Percentiles rank a stretch among this genome's conserved stretches.
These are phyloP conservation scores for Terana coerulea DNA, from an alignment of 768 basidiomycete species.

Conservation along the genomic window DNA sequence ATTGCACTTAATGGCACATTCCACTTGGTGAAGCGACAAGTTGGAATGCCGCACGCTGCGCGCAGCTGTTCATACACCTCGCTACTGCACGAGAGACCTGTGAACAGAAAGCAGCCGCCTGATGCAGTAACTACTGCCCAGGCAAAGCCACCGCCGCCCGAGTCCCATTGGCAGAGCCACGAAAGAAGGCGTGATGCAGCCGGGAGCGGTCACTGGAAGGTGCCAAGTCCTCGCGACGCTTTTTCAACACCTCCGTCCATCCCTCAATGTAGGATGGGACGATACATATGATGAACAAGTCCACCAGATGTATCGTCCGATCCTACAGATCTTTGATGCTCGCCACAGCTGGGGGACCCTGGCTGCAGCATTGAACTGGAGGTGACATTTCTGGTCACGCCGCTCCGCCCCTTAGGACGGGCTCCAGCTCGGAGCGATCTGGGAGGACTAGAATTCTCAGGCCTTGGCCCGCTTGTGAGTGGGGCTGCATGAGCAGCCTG, in stretches of 20 bases:
- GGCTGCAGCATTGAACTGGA: conserved; percentile 20
- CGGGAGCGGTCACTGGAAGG: conserved; percentile 1
- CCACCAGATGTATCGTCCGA: neutral
- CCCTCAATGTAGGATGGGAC: conserved; percentile 2
- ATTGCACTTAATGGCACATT: conserved; percentile 52
- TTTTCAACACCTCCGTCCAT: conserved; percentile 42
- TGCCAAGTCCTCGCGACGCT: conserved; percentile 55
- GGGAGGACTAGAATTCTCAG: conserved; percentile 69
- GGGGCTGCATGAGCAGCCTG: conserved; percentile 33
- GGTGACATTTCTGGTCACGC: conserved; percentile 60
- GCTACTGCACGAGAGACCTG: neutral
- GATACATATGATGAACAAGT: conserved; percentile 32
- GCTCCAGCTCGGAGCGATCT: conserved; percentile 61
- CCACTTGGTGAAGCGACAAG: conserved; percentile 9
- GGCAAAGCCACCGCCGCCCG: neutral
- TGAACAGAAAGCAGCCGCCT: neutral
- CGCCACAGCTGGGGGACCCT: conserved; percentile 17
- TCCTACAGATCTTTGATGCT: conserved; percentile 41
- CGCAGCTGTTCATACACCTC: neutral
- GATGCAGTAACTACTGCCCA: neutral
- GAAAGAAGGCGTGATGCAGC: conserved; percentile 4
- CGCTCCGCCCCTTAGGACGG: conserved; percentile 52
- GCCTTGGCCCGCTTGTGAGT: conserved; percentile 79
- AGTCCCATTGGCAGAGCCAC: neutral
- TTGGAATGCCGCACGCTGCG: neutral